A percentile compares a stretch with the other conserved stretches of the same genome.
Evolutionary conservation across 805 yeast genomes (phyloP).

Genomic region (Metschnikowia cerradonensis): DNA sequence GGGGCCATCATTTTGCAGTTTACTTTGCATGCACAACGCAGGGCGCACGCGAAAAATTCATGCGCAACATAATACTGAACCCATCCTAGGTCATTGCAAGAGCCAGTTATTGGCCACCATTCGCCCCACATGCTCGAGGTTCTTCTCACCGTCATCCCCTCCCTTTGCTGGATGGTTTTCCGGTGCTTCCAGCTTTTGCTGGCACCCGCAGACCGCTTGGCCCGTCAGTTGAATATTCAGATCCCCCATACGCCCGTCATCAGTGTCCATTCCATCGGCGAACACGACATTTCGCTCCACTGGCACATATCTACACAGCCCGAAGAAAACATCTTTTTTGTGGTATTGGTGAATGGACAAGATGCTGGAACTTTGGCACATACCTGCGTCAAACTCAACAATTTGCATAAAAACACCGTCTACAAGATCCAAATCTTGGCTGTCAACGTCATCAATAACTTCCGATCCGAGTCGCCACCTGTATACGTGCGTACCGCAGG

Average conservation of each 20-base stretch:
- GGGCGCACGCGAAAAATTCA: neutral
- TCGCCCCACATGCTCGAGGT: constrained; percentile 26
- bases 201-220: constrained; percentile 46
- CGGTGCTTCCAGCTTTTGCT: constrained; percentile 34
- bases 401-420: constrained; percentile 23
- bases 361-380: constrained; percentile 36
- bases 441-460: constrained; percentile 32
- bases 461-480: constrained; percentile 30
- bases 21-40: neutral
- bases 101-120: neutral
- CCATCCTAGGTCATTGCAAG: neutral
- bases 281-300: constrained; percentile 45
- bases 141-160: constrained; percentile 30
- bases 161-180: constrained; percentile 38
- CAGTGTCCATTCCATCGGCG: constrained; percentile 51
- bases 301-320: constrained; percentile 34
- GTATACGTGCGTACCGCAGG: constrained; percentile 28
- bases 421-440: constrained; percentile 38
- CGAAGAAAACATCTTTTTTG: constrained; percentile 27
- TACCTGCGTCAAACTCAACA: constrained; percentile 32
- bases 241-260: constrained; percentile 55
- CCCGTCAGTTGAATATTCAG: constrained; percentile 45
- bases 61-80: neutral
- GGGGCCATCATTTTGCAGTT: neutral
- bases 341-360: constrained; percentile 30